Conservation (phyloP, 2,329 filamentous ascomycete species). For the Phialocephala sp. region DNA sequence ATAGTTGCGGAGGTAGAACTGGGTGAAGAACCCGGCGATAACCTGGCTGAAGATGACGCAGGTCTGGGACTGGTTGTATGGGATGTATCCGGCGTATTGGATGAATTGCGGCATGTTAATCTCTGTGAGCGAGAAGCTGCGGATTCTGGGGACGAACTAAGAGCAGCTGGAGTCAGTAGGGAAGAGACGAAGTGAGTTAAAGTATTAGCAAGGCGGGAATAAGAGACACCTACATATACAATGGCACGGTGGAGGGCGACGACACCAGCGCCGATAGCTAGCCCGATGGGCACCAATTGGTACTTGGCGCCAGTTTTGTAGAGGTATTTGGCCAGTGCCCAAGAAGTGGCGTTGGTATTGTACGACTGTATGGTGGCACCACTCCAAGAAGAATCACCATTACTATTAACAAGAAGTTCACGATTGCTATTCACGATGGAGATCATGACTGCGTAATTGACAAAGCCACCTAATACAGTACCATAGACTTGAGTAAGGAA, state of each 20-base stretch:
- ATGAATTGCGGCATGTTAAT: conserved; percentile 61
- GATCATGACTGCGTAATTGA: conserved; percentile 55
- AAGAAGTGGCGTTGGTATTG: conserved; percentile 51
- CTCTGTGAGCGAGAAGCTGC: conserved; percentile 48
- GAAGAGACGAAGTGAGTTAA: neutral
- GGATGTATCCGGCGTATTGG: conserved; percentile 59
- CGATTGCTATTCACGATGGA: conserved; percentile 51
- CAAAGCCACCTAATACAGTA: conserved; percentile 49
- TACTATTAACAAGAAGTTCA: conserved; percentile 47
- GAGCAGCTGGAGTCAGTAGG: too few relatives aligned
- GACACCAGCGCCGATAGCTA: conserved; percentile 53
- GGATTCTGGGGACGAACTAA: conserved; percentile 55
- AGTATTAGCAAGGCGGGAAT: conserved; percentile 27
- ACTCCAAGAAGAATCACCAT: conserved; percentile 54
- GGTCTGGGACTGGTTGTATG: conserved; percentile 60
- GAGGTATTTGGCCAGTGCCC: conserved; percentile 58
- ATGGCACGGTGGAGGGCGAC: conserved; percentile 53
- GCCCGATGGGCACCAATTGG: conserved; percentile 55
- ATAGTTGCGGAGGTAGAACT: conserved; percentile 48
- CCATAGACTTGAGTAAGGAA: conserved; percentile 52
- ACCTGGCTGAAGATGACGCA: conserved; percentile 57
- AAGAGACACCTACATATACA: conserved; percentile 42
- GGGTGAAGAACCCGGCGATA: conserved; percentile 50
- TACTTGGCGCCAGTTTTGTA: conserved; percentile 54
- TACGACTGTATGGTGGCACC: conserved; percentile 54